Percentiles rank a stretch among this genome's conserved stretches.
Conservation (phyloP, 805 yeast species). For the Citeromyces matritensis region DNA sequence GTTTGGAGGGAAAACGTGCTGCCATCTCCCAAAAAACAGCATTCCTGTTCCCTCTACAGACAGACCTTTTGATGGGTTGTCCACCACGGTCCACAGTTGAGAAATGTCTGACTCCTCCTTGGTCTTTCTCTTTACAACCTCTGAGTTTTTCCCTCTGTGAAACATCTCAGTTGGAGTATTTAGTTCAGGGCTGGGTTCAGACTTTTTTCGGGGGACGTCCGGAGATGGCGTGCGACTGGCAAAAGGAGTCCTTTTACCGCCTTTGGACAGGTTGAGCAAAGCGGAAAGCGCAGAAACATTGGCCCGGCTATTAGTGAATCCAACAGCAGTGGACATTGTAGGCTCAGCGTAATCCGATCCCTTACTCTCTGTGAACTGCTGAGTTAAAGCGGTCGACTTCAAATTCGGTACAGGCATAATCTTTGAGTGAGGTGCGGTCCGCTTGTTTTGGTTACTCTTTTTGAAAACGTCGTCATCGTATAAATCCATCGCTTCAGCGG, state of each 20-base stretch:
- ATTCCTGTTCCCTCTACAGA: slow-evolving; percentile 37
- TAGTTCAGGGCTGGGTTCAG: too few relatives aligned
- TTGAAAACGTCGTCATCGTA: slow-evolving; percentile 50
- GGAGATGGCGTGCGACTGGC: slow-evolving; percentile 1
- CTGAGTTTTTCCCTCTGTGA: too few relatives aligned
- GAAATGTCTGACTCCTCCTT: too few relatives aligned
- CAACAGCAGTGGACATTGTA: slow-evolving; percentile 4
- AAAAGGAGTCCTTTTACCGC: not conserved
- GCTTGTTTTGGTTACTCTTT: not conserved
- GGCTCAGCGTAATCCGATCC: not conserved
- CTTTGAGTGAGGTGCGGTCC: too few relatives aligned
- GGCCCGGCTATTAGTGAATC: slow-evolving; percentile 18
- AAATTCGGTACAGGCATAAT: too few relatives aligned
- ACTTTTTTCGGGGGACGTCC: too few relatives aligned
- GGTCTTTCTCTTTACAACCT: too few relatives aligned
- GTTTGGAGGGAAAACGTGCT: slow-evolving; percentile 69
- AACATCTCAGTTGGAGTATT: too few relatives aligned
- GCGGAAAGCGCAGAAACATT: slow-evolving; percentile 23
- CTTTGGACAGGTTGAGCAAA: slow-evolving; percentile 16
- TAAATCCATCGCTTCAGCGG: slow-evolving; percentile 45
- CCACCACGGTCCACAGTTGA: slow-evolving; percentile 39
- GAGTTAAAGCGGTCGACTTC: too few relatives aligned
- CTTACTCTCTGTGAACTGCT: too few relatives aligned
- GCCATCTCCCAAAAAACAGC: slow-evolving; percentile 76
- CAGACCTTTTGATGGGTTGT: slow-evolving; percentile 65